Evolutionary conservation across 1,284 basidiomycete species (phyloP).

Genomic region (Ganoderma lingzhi): DNA sequence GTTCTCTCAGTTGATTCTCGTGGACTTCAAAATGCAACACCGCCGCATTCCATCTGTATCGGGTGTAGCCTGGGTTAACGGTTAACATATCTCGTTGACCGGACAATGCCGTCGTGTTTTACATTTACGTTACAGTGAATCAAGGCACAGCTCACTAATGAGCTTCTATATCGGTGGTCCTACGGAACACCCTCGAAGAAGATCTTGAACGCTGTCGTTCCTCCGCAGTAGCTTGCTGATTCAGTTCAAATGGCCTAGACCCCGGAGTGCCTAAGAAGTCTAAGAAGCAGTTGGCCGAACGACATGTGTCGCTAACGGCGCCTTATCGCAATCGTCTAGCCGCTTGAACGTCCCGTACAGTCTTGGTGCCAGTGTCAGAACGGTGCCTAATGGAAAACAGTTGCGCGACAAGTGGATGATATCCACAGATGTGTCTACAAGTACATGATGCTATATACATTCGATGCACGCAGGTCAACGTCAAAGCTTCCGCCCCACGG

Average conservation of each 20-base stretch:
- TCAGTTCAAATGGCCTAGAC: neutral
- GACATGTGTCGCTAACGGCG: neutral
- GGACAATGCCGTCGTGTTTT: neutral
- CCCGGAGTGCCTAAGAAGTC: neutral
- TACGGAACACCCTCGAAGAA: neutral
- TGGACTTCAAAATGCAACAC: no score
- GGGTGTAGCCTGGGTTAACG: neutral
- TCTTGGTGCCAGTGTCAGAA: no score
- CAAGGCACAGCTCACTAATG: neutral
- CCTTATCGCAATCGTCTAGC: neutral
- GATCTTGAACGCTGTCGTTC: neutral
- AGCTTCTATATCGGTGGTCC: neutral
- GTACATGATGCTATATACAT: neutral
- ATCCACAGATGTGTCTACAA: neutral
- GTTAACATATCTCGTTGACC: neutral
- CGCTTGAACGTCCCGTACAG: neutral
- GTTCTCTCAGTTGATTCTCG: no score
- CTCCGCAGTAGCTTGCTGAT: neutral
- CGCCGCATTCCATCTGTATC: neutral
- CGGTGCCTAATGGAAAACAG: no score
- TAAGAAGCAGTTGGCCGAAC: neutral
- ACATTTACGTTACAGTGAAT: neutral
- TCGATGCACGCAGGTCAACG: neutral
- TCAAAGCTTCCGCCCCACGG: neutral
- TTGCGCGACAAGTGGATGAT: neutral